Percentiles rank a stretch among this genome's conserved stretches.
Evolutionary conservation across 179 eudicot genomes (phyloP).

Genomic region (Heliamphora pulchella): DNA sequence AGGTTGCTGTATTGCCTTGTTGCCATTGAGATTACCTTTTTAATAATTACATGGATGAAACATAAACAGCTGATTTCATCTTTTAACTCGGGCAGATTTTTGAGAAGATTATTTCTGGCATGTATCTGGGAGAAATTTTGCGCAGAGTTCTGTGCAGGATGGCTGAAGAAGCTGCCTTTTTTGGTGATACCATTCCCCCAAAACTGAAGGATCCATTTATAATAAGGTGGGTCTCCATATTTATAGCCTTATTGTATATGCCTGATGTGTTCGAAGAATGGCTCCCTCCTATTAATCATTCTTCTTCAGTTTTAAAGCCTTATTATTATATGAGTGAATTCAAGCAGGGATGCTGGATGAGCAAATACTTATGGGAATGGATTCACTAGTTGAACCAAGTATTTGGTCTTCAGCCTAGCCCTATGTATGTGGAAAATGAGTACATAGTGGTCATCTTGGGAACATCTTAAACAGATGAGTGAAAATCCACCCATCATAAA

Average conservation of each 20-base stretch:
- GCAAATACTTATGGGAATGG: not conserved
- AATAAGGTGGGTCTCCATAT: conserved; percentile 38
- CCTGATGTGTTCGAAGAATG: not conserved
- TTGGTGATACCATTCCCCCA: conserved; percentile 71
- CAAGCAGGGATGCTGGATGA: not conserved
- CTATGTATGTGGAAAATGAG: too few species aligned
- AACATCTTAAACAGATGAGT: too few species aligned
- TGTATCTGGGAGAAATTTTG: conserved; percentile 89
- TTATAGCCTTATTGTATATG: not conserved
- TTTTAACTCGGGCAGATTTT: conserved; percentile 43
- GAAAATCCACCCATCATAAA: too few species aligned
- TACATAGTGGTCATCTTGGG: too few species aligned
- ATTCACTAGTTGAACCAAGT: not conserved
- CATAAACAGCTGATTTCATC: not conserved
- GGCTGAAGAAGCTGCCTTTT: conserved; percentile 79
- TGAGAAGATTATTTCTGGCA: conserved; percentile 86
- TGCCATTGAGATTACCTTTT: not conserved
- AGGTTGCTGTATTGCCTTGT: conserved; percentile 36
- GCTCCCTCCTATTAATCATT: too few species aligned
- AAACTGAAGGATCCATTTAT: conserved; percentile 58
- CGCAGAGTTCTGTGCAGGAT: conserved; percentile 67
- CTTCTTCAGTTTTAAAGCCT: conserved; percentile 1
- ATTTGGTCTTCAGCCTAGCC: not conserved
- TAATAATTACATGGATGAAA: not conserved
- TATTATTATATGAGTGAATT: not conserved